Evolutionary conservation across 1,284 basidiomycete genomes (phyloP), one percentile per base, ranked within the genome.

Genomic region (Omphalotus olearius): DNA sequence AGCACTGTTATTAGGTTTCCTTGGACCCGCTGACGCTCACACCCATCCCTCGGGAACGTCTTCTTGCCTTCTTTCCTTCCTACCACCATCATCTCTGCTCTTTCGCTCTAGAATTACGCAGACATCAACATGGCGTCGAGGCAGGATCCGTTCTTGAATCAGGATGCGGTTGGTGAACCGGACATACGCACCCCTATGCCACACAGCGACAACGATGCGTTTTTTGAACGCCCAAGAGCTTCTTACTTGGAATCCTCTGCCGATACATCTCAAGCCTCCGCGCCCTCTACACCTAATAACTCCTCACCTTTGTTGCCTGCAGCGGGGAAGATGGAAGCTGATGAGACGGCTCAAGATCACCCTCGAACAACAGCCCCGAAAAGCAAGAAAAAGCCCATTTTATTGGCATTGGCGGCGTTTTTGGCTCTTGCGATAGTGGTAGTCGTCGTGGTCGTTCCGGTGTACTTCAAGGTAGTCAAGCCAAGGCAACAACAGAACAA

Each of bases 391-490:
- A 23, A 17, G 23, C 72, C 63, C 71, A 69, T 44, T 64, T 74
- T 60, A 70, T 78, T 66, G 51, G 71, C 82, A 11, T 56, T 62
- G 14, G 62, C 51, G 30, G 58, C 60, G 20, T 51, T 70, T 42
- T 56, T 61, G 56, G 57, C 62, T 5, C 50, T 57, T 1, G 55
- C 59, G 1, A 47, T 70, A 48, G 53, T 77, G 43, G 58, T 68
- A 28, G 42, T 70, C 39, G 73, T 69, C 1, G 62, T 78, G 26
- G 57, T 72, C 28, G 58, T 78, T 3, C 70, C 75, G 3, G 64
- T 79, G 3, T 74, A 69, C 55, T 67, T 79, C 56, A 57, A 64
- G 4, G 60, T 73, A 39, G 59, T 73, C 55, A 71, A 71, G 55
- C 68, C 66, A 28, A 66, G 65, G 7, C 17, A 51, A 11, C 25